Percentiles rank a stretch among this genome's conserved stretches.
Conservation (phyloP, 306 rosid species). For the Heteromeles arbutifolia region DNA sequence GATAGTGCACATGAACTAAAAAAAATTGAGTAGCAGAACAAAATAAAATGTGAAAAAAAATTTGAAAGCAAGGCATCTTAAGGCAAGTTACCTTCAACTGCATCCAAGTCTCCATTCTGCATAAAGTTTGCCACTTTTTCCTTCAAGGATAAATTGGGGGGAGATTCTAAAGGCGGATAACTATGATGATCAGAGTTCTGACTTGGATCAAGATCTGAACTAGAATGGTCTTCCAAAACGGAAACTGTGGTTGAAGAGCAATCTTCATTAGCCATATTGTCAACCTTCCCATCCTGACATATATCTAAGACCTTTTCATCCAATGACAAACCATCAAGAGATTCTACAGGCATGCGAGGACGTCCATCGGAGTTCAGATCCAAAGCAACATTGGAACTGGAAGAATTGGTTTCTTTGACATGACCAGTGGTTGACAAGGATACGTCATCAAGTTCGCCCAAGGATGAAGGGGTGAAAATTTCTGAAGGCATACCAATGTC, state of each 20-base stretch:
- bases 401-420: background rate
- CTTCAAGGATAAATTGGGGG: conserved; percentile 35
- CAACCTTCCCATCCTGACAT: conserved; percentile 25
- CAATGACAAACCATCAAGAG: conserved; percentile 15
- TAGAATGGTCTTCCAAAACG: conserved; percentile 15
- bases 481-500: background rate
- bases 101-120: conserved; percentile 71
- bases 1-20: background rate
- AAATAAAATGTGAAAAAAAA: background rate
- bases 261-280: conserved; percentile 28
- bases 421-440: conserved; percentile 1
- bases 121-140: conserved; percentile 71
- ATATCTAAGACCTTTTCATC: conserved; percentile 26
- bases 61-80: conserved; percentile 4
- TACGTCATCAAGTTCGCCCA: background rate
- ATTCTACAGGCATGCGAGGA: conserved; percentile 5
- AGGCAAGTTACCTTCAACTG: conserved; percentile 48
- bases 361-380: background rate
- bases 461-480: background rate
- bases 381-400: conserved; percentile 4
- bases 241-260: conserved; percentile 22
- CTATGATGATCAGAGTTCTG: conserved; percentile 27
- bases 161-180: conserved; percentile 17
- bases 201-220: conserved; percentile 17
- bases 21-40: background rate